Evolutionary conservation across 768 basidiomycete genomes (phyloP).

Genomic region (Amanita rimosa): DNA sequence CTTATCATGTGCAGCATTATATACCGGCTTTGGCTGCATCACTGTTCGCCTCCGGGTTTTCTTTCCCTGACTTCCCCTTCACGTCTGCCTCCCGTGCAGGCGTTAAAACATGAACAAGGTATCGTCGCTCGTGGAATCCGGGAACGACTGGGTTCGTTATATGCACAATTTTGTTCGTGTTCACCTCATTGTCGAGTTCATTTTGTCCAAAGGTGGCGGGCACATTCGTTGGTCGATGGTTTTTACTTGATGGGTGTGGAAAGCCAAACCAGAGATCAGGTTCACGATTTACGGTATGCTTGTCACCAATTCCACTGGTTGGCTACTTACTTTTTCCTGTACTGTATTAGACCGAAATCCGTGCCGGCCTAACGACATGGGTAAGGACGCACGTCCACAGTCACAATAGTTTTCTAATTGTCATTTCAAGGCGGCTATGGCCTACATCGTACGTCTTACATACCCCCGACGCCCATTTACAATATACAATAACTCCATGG

Average conservation of each 20-base stretch:
- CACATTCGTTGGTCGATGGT: constrained; percentile 50
- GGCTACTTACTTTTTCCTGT: no score
- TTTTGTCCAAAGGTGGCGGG: constrained; percentile 28
- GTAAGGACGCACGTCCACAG: constrained; percentile 24
- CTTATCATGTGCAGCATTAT: no score
- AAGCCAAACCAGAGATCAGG: constrained; percentile 50
- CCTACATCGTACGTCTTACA: constrained; percentile 53
- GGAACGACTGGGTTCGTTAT: neutral
- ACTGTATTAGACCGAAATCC: constrained; percentile 54
- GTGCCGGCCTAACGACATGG: constrained; percentile 76
- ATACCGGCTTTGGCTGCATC: no score
- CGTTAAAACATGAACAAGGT: neutral
- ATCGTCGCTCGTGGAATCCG: neutral
- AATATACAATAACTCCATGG: neutral
- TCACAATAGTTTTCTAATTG: neutral
- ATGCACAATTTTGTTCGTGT: neutral
- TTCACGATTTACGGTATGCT: constrained; percentile 44
- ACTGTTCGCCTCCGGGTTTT: no score
- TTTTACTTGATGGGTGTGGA: constrained; percentile 63
- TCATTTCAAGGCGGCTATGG: constrained; percentile 58
- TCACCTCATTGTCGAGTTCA: neutral
- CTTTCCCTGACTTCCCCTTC: neutral
- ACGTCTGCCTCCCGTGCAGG: neutral
- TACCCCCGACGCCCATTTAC: neutral
- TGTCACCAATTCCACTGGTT: neutral